Base-by-base conservation (phyloP, 148 eudicot species). In the Agrostemma githago region DNA sequence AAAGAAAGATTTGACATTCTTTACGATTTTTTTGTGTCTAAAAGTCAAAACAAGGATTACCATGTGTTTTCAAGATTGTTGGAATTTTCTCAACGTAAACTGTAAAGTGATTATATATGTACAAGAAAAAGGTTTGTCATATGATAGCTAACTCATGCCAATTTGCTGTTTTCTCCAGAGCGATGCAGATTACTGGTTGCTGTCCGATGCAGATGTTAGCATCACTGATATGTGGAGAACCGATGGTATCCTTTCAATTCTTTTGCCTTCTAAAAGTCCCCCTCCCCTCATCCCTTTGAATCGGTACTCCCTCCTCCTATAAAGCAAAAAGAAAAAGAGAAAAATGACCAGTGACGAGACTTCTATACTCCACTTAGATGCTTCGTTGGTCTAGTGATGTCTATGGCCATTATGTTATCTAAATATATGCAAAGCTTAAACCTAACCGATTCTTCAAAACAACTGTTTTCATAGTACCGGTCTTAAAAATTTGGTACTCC, bases 181-280 rank as follows among this genome's bases (percentile, higher is more conserved):
- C 72, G 94, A 86, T 78, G 92, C 88, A 74, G 99, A 95, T 87
- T 95, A 95, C 84, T 92, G 96, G 97, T 85, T 95, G 72, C 75
- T 87, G 62, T 92, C 99, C 2, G 99, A 95, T 75, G 86, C 86
- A 5, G 99, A 89, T 72, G 85, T 95, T 78, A 90, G 94, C 88
- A 85, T 92, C 78, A 87, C 99, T 19, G 94, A 90, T 82, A 86
- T 92, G 86, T 95, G 99, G 99, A 82, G 87, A 74, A 83, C 90
- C 72, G 96, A 89, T 54, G 74, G 98, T 93, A 93, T 93, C 90
- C 98, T 89, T 70, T 51, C 8, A 10, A 37, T 38, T 4, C 3
- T 2, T 57, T 14, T 66, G 17, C 26, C 43, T 56, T 51, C 21
- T 59, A 4, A 62, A 15, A 17, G 14, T 8, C 7, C 14, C 34